Evolutionary conservation across 2,329 filamentous ascomycete genomes (phyloP), one percentile per base, ranked within the genome.

Genomic region (Cadophora malorum): DNA sequence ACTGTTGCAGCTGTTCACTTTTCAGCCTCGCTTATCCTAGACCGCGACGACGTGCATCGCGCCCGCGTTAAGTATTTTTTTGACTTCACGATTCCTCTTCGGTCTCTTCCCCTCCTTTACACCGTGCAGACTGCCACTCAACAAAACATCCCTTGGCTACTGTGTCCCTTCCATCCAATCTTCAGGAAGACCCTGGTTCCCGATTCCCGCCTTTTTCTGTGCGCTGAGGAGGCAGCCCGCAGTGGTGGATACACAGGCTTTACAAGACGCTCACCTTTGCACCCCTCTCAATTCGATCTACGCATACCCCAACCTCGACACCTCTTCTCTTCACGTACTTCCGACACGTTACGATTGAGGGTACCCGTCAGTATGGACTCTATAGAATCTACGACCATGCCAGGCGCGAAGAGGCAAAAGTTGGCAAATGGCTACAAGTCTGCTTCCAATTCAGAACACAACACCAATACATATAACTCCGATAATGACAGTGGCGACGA

Each of bases 401-500:
- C 69, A 8, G 67, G 73, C n/a, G 63, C 74, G 45, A 76, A 78
- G 72, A 71, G 78, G 67, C 77, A 78, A 56, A 76, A 74, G 69
- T 78, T 74, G 19, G 63, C 68, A 31, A 71, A 72, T 33, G 76
- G 77, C 19, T 78, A 77, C 69, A 74, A 71, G 52, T 73, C 74
- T 23, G 73, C 70, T 1, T 72, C 72, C 25, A 73, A 74, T 55
- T 72, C 72, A 4, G 70, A 69, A 16, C 66, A 69, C 16, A 72
- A 74, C 31, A 72, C 71, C 21, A 65, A 64, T 50, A 68, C 70
- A 12, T 79, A 77, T 65, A 75, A 79, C 65, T 82, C 80, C 10
- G 78, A 80, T 41, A 76, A 80, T 25, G 83, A 84, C 69, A 81
- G 78, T 69, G 81, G 79, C 8, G 84, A 85, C 67, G 82, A 83